These are phyloP conservation scores for Kodamaea nitidulidarum DNA, from an alignment of 805 yeast species.

Conservation along the genomic window DNA sequence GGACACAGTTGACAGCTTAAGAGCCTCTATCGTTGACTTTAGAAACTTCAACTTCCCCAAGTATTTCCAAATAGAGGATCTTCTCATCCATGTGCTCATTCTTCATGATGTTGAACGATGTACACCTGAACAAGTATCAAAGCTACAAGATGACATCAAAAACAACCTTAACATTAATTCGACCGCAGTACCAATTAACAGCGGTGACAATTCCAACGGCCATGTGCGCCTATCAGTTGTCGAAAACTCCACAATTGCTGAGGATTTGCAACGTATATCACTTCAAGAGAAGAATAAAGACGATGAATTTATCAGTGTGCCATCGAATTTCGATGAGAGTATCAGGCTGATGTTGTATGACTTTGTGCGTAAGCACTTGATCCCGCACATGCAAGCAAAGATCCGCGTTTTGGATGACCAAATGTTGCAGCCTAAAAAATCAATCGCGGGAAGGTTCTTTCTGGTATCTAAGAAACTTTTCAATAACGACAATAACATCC, in stretches of 20 bases:
- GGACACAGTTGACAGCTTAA: constrained; percentile 54
- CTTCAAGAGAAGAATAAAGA: constrained; percentile 16
- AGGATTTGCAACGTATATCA: constrained; percentile 41
- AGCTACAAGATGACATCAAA: constrained; percentile 27
- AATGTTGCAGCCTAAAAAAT: constrained; percentile 68
- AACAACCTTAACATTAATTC: constrained; percentile 24
- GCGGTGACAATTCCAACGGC: constrained; percentile 10
- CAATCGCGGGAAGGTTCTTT: constrained; percentile 70
- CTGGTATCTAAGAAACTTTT: constrained; percentile 60
- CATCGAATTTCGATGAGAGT: constrained; percentile 36
- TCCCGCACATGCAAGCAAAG: constrained; percentile 84
- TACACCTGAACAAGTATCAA: constrained; percentile 25
- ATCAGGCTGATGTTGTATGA: constrained; percentile 43
- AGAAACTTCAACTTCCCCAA: constrained; percentile 53
- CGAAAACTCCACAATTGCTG: constrained; percentile 45
- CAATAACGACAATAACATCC: constrained; percentile 31
- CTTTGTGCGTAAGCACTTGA: constrained; percentile 44
- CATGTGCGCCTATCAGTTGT: constrained; percentile 5
- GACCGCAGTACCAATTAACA: constrained; percentile 18
- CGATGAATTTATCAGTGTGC: constrained; percentile 19
- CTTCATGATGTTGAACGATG: constrained; percentile 23
- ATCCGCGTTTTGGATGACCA: constrained; percentile 84
- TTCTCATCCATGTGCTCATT: constrained; percentile 43
- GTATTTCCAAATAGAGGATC: constrained; percentile 62
- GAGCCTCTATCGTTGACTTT: constrained; percentile 49